These are phyloP conservation scores for Begonia fuchsioides DNA, from an alignment of 306 rosid genomes.

Conservation along the genomic window DNA sequence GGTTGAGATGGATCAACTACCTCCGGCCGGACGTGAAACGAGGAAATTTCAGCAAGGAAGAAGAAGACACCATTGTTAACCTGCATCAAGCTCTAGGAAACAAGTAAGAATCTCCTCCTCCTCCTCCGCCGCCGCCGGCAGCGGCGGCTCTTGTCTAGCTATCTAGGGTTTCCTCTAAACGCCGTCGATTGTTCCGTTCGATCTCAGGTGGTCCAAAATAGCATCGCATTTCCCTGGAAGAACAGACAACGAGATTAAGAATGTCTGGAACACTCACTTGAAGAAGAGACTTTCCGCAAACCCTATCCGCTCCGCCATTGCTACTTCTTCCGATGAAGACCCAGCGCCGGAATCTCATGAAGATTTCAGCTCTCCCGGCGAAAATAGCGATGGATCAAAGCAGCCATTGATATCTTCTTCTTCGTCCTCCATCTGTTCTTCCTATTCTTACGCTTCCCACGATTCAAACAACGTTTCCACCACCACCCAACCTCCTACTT, in stretches of 20 bases:
- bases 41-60: constrained; percentile 59
- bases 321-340: too few species aligned
- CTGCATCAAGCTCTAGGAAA: constrained; percentile 57
- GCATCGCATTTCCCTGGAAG: constrained; percentile 73
- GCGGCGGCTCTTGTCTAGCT: neutral
- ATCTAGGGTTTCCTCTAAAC: too few species aligned
- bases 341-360: neutral
- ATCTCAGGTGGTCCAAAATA: constrained; percentile 81
- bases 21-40: constrained; percentile 87
- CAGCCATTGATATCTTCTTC: constrained; percentile 50
- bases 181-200: neutral
- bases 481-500: constrained; percentile 12
- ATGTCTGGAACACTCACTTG: constrained; percentile 93
- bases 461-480: constrained; percentile 20
- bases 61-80: constrained; percentile 50
- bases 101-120: constrained; percentile 34
- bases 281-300: constrained; percentile 50
- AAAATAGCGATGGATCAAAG: constrained; percentile 26
- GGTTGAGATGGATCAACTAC: constrained; percentile 95
- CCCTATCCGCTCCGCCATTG: too few species aligned
- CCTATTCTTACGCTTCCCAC: constrained; percentile 17
- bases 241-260: constrained; percentile 89
- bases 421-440: constrained; percentile 31
- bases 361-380: neutral
- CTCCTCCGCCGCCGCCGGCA: too few species aligned